Evolutionary conservation across 2,329 filamentous ascomycete species (phyloP).

Genomic region (Aspergillus sp.): DNA sequence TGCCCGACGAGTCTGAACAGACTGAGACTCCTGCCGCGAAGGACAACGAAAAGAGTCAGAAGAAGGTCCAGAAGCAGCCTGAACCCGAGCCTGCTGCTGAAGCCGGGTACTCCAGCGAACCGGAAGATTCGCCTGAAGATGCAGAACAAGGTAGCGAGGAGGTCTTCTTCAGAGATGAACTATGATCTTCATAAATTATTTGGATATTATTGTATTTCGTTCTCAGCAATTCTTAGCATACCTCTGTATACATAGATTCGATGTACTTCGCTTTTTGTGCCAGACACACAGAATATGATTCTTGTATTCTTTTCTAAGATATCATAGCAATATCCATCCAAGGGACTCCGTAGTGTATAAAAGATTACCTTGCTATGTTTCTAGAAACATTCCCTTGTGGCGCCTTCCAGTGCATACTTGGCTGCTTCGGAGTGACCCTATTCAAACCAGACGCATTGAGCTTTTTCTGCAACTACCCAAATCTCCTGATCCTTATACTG

Average conservation of each 20-base stretch:
- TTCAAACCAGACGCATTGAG: too few species aligned
- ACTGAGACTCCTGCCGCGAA: not conserved
- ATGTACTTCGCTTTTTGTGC: too few species aligned
- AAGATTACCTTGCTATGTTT: too few species aligned
- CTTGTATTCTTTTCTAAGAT: too few species aligned
- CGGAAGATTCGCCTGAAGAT: conserved; percentile 5
- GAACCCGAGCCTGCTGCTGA: conserved; percentile 7
- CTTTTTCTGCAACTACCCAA: not conserved
- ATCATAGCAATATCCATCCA: too few species aligned
- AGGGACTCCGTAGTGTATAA: too few species aligned
- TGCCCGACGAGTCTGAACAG: not conserved
- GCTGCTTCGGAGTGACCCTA: too few species aligned
- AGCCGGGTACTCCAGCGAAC: conserved; percentile 2
- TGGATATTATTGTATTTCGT: not conserved
- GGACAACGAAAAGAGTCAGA: not conserved
- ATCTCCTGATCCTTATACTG: not conserved
- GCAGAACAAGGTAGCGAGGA: conserved; percentile 30
- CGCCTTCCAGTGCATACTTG: too few species aligned
- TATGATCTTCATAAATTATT: conserved; percentile 15
- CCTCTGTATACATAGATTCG: not conserved
- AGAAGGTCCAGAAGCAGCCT: conserved; percentile 3
- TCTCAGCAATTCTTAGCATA: not conserved
- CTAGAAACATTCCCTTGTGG: too few species aligned
- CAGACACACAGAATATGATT: too few species aligned
- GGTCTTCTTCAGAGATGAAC: conserved; percentile 34